Evolutionary conservation across 2,329 filamentous ascomycete species (phyloP), one percentile per base, ranked within the genome.

Genomic region (Madurella fahalii): DNA sequence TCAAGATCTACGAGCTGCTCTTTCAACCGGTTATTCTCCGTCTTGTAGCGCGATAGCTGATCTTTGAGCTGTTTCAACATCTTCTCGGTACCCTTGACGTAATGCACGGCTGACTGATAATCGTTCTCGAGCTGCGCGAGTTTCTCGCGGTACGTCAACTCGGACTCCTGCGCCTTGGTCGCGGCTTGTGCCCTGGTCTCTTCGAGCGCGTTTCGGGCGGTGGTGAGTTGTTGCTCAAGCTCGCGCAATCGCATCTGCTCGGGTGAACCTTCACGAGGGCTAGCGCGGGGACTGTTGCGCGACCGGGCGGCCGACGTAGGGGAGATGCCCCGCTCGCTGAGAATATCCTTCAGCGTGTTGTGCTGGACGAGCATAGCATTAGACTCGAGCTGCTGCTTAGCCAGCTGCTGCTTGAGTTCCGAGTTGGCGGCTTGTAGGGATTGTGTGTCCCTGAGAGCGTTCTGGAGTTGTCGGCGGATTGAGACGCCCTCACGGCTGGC

Each of bases 31-130:
- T 79, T 76, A 66, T 96, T 96, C 58, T 94, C 88, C 12, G 84
- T 74, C 79, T 97, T 97, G 74, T 95, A 94, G 54, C 91, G 89
- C 52, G 87, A 80, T n/a, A 99, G 79, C 73, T 99, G 94, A 66
- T 96, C 91, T 76, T 97, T 97, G 80, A 99, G 93, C 71, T 95
- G 93, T 72, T 94, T 92, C 47, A 99, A 82, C 91, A 99, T 96
- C 80, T 96, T 97, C 73, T 99, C 94, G 1, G 94, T 97, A 55
- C 94, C 94, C 72, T 96, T 95, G 63, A 99, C 90, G 67, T 99
- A 99, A 71, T 96, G 94, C 47, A 97, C 92, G 15, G 94, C 93
- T 41, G 94, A 96, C 71, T 96, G 91, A 69, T 99, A 96, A 70
- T 99, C 94, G 68, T 92, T 95, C 72, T 97, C 92, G 32, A 99